Evolutionary conservation across 2,329 filamentous ascomycete genomes (phyloP), one percentile per base, ranked within the genome.

Genomic region (Ophiostoma fasciatum): DNA sequence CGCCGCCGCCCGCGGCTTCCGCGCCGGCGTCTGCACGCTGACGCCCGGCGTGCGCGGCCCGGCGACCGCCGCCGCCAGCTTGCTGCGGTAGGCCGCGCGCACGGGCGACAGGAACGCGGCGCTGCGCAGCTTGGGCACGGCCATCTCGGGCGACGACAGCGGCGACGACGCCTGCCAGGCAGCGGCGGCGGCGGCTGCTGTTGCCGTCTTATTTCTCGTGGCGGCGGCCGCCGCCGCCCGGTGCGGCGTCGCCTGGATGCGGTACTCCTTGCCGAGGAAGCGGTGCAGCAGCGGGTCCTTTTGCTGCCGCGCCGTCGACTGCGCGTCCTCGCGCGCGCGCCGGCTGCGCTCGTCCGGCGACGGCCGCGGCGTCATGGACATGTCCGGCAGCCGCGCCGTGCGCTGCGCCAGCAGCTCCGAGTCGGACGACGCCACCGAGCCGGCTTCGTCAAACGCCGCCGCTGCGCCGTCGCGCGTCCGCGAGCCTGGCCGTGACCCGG

Each of bases 191-290:
- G 51, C 7, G 18, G 32, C 14, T 3, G 20, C 33, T 40, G 48
- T 28, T 9, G 32, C 30, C 2, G 48, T 46, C 19, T 45, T 44
- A 1, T 43, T 44, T 28, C 45, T 50, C 3, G 14, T 28, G 40
- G 17, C 46, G 18, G 52, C 51, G 26, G 14, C 19, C 11, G 15
- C 11, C 2, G 30, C 30, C 12, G 48, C 50, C 49, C 75, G 78
- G 46, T 90, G 77, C 0, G 90, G 90, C 9, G 90, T 98, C 6
- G 88, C 84, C 56, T 92, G 83, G 18, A 98, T 68, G 22, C 88
- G 82, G 61, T 93, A 98, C 39, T 82, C 94, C 59, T 92, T 94
- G 63, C 96, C 87, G 5, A 93, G 72, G n/a, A 96, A 68, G 40
- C 81, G 82, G 55, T 96, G 88, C 28, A 98, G 68, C 8, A 96